phyloP scores from a whole-genome alignment of 164 flowering plant species.

The Stephania japonica region DNA sequence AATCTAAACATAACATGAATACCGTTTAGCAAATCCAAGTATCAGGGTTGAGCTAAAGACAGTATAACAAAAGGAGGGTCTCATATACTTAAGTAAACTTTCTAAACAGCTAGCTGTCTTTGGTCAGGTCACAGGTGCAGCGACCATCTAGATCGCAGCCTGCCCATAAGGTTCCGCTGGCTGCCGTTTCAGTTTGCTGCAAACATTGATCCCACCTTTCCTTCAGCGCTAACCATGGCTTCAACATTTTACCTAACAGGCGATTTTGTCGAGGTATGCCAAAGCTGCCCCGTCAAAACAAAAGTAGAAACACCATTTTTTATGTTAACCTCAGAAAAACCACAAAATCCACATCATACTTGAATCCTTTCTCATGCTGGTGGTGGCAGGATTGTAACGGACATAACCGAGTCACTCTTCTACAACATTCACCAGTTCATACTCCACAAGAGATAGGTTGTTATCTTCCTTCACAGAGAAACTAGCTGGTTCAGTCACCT shows the following conservation, averaged over 20 bases:
- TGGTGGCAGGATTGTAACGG: neutral
- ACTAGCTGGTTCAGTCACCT: conserved; percentile 29
- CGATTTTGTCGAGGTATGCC: neutral
- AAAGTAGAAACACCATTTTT: conserved; percentile 2
- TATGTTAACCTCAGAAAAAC: conserved; percentile 12
- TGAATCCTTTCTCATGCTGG: conserved; percentile 1
- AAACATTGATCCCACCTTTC: conserved; percentile 2
- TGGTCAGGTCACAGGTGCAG: neutral
- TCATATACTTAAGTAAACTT: neutral
- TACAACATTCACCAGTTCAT: conserved; percentile 31
- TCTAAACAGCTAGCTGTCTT: conserved; percentile 1
- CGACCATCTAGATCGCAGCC: neutral
- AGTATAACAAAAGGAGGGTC: neutral
- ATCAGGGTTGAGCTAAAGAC: neutral
- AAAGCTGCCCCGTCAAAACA: neutral
- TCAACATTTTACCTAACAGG: conserved; percentile 1
- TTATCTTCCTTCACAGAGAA: conserved; percentile 33
- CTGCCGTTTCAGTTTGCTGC: neutral
- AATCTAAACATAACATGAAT: neutral
- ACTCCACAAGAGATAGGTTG: conserved; percentile 32
- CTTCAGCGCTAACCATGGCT: neutral
- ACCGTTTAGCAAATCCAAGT: neutral
- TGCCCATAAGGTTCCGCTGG: conserved; percentile 1
- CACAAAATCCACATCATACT: conserved; percentile 13
- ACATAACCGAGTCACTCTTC: conserved; percentile 20